Evolutionary conservation across 1,284 basidiomycete species (phyloP), one percentile per base, ranked within the genome.

Genomic region (Leccinum angustisporum): DNA sequence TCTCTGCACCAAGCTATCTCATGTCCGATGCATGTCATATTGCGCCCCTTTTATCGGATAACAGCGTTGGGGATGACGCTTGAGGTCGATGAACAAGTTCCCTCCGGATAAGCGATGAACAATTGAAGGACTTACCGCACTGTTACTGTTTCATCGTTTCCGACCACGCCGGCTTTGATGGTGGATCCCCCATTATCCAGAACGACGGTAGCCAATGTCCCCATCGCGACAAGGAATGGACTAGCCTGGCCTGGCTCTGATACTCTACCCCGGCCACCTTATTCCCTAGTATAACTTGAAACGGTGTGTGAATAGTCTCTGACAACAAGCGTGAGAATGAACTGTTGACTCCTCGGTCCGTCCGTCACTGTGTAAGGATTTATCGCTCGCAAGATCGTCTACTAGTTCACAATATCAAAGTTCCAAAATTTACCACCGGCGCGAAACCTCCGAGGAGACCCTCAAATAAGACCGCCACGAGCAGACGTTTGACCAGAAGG

Each of bases 121-220:
- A 62, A 50, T 30, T 52, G 30, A 51, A 25, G 31, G 10, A 66
- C 70, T 54, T 48, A 68, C 69, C 65, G 66, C 59, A 64, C 60
- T 53, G 63, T 62, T 61, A n/a, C n/a, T n/a, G n/a, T n/a, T n/a
- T 65, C 71, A 61, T 72, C 69, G 67, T 67, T 63, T 60, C 75
- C 73, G 58, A 72, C 68, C 14, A 80, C 76, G n/a, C 91, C 90
- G 10, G 85, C 83, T 72, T 96, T 97, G 75, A 96, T 87, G 3
- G 84, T 85, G 59, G 83, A 86, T 10, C 86, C 94, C 51, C 94
- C 94, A 75, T 96, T 97, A 72, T 96, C 94, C 51, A 95, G 80
- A 9, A 95, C 80, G 62, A 94, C 78, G 16, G 86, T 80, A 3
- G 81, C 74, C 43, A 75, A 59, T 50, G 75, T 66, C 43, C 76